Evolutionary conservation across 148 eudicot species (phyloP), one percentile per base, ranked within the genome.

Genomic region (Silene uniflora): DNA sequence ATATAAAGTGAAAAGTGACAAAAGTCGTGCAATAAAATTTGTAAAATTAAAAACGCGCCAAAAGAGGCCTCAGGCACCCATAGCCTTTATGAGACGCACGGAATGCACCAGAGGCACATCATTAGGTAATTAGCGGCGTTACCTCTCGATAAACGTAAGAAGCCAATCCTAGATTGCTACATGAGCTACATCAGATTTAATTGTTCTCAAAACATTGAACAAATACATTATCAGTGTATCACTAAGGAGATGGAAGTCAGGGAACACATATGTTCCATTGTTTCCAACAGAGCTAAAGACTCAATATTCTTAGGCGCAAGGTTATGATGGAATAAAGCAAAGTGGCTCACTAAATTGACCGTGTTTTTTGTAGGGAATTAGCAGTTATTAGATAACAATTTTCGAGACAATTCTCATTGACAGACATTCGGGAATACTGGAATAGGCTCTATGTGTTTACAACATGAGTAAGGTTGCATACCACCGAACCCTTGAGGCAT

Each of bases 221-320:
- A 22, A 24, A 62, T 9, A 62, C 35, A 71, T 66, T n/a, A n/a
- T n/a, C n/a, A n/a, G n/a, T n/a, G n/a, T n/a, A 58, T 39, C 13
- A 55, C 16, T 29, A 62, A 63, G 73, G 9, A 59, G 71, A 64
- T 72, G 42, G 2, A 27, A 27, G 29, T 27, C 29, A 27, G 1
- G 29, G 29, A 49, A 77, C 52, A 66, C 91, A 84, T 81, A 35
- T 35, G 39, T 35, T 35, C 39, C 39, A 35, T 35, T 35, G 44
- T 32, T 32, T 32, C 35, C 35, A 32, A 2, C 5, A 4, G 44
- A 39, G 44, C 44, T 1, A 39, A 39, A 39, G 10, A 39, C 44
- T 39, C 44, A 39, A 39, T 39, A 39, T 0, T 39, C 44, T 39
- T 39, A 39, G 44, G 10, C 7, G 0, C 44, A 39, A 39, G 44